These are phyloP conservation scores for Lactifluus subvellereus DNA, from an alignment of 768 basidiomycete genomes.

Conservation along the genomic window DNA sequence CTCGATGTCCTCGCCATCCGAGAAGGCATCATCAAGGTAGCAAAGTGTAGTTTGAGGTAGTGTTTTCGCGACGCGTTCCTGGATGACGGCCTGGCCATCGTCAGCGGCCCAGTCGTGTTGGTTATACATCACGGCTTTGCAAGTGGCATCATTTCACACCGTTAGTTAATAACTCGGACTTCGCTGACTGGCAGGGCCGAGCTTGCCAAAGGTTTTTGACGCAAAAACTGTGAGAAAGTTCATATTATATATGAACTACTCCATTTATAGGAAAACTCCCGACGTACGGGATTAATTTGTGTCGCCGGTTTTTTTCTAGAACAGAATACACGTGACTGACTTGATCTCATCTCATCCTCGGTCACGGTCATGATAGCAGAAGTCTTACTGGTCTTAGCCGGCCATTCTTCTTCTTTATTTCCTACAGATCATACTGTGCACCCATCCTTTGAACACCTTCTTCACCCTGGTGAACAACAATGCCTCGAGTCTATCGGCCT, in stretches of 20 bases:
- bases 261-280: background rate
- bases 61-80: background rate
- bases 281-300: no score
- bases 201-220: no score
- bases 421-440: slow-evolving; percentile 50
- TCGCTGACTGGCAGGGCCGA: no score
- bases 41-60: background rate
- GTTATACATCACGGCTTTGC: slow-evolving; percentile 7
- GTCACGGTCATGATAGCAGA: slow-evolving; percentile 79
- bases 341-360: background rate
- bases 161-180: no score
- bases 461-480: slow-evolving; percentile 87
- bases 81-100: background rate
- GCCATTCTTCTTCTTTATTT: slow-evolving; percentile 84
- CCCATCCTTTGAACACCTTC: slow-evolving; percentile 59
- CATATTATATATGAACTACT: background rate
- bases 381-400: slow-evolving; percentile 78
- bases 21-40: slow-evolving; percentile 59
- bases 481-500: slow-evolving; percentile 73
- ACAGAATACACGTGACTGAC: slow-evolving; percentile 5
- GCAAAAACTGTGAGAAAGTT: background rate
- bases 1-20: slow-evolving; percentile 49
- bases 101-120: slow-evolving; percentile 2
- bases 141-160: background rate
- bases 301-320: no score